Evolutionary conservation across 768 basidiomycete genomes (phyloP).

Genomic region (Dacryopinax primogenitus): DNA sequence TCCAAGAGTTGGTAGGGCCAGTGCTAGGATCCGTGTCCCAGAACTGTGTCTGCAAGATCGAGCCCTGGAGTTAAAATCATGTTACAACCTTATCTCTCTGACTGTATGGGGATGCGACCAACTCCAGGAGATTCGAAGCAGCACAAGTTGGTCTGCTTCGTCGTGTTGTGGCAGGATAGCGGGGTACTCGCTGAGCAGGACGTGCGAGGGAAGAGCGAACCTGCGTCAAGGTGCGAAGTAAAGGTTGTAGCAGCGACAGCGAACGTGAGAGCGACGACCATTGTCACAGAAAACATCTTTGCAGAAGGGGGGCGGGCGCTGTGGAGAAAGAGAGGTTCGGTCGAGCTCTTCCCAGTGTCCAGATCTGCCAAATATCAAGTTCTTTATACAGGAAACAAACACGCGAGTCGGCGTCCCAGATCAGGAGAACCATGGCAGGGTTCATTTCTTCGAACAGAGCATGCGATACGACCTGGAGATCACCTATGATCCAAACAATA

Average conservation of each 20-base stretch:
- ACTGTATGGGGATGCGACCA: conserved; percentile 19
- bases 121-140: conserved; percentile 59
- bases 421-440: neutral
- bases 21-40: conserved; percentile 56
- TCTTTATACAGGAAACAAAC: neutral
- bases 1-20: conserved; percentile 58
- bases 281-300: neutral
- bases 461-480: neutral
- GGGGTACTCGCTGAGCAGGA: neutral
- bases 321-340: neutral
- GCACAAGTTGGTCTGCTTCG: conserved; percentile 31
- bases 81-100: neutral
- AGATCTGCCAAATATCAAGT: neutral
- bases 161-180: conserved; percentile 6
- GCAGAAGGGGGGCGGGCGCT: neutral
- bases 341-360: neutral
- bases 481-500: neutral
- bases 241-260: neutral
- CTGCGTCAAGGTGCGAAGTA: neutral
- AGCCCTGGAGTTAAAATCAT: conserved; percentile 33
- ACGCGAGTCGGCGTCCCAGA: neutral
- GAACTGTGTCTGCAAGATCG: conserved; percentile 52
- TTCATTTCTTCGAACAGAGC: neutral
- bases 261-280: neutral
- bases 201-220: neutral